Base-by-base conservation (phyloP, 148 eudicot species). In the Rhododendron kiyosumense region DNA sequence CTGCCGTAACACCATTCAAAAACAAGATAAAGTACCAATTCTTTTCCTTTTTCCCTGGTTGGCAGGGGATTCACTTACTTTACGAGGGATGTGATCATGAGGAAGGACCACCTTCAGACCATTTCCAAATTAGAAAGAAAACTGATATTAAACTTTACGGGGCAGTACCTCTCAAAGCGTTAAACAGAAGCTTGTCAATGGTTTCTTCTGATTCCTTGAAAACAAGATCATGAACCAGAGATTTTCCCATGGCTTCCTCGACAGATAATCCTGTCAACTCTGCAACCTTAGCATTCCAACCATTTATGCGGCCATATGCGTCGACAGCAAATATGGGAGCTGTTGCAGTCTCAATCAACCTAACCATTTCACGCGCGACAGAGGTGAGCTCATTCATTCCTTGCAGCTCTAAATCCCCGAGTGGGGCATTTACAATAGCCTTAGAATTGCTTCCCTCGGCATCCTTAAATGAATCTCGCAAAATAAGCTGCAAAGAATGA, bases 301-400 rank as follows among this genome's bases (percentile, higher is more conserved):
- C 98, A 88, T 97, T 95, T 67, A 97, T 92, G 80, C 90, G 78
- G 46, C 98, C 98, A 75, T 91, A 90, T 65, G 81, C 76, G 88
- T 92, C 95, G n/a, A 95, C 96, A n/a, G 98, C 98, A 90, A 97
- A 94, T 86, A 97, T 95, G 28, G 99, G 99, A 84, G 93, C 98
- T 2, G 93, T 93, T 49, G 99, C 99, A 57, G 99, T 97, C 89
- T 97, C 99, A 59, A 97, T 97, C 90, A 97, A 87, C 88, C 98
- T 92, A 85, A 94, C 94, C 98, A 97, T 97, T 89, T 97, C 98
- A 79, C 94, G 89, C 3, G 99, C 98, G 71, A 95, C 94, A 22
- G 94, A 93, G 84, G 92, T 93, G 63, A 94, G 90, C 86, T 93
- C 96, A 85, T 93, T 91, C 87, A 94, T 88, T 78, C 94, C 93